Percentiles rank a stretch among this genome's conserved stretches.
phyloP scores from a whole-genome alignment of 129 eudicot genomes.

The Lactuca sativa region DNA sequence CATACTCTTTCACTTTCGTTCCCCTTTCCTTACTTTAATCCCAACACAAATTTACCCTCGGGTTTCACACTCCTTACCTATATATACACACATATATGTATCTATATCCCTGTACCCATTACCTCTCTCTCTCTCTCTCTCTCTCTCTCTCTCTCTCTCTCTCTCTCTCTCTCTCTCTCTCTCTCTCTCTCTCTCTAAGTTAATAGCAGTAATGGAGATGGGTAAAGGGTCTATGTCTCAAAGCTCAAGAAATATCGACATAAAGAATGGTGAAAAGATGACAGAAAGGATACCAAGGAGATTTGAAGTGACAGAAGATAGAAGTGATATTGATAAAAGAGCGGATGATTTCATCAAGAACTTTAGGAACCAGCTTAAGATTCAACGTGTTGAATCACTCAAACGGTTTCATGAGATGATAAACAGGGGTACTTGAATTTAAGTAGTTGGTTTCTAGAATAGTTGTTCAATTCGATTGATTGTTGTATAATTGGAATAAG shows the following conservation, averaged over 20 bases:
- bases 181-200: neutral
- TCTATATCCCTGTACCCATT: neutral
- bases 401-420: constrained; percentile 44
- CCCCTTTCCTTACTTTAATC: constrained; percentile 22
- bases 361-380: constrained; percentile 47
- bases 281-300: constrained; percentile 9
- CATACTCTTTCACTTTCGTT: constrained; percentile 26
- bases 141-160: neutral
- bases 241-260: constrained; percentile 13
- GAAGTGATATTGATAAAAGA: constrained; percentile 37
- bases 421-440: constrained; percentile 29
- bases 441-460: constrained; percentile 3
- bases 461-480: neutral
- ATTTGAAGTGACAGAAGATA: constrained; percentile 28
- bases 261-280: constrained; percentile 16
- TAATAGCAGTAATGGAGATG: constrained; percentile 34
- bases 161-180: neutral
- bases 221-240: constrained; percentile 4
- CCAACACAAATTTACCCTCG: constrained; percentile 4
- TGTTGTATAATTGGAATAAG: neutral
- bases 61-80: constrained; percentile 16
- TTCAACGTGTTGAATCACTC: constrained; percentile 50
- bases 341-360: constrained; percentile 64
- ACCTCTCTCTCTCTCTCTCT: neutral
- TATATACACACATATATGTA: constrained; percentile 3